Conservation (phyloP, 345 rosid species). For the Eucalyptus erythrocorys region DNA sequence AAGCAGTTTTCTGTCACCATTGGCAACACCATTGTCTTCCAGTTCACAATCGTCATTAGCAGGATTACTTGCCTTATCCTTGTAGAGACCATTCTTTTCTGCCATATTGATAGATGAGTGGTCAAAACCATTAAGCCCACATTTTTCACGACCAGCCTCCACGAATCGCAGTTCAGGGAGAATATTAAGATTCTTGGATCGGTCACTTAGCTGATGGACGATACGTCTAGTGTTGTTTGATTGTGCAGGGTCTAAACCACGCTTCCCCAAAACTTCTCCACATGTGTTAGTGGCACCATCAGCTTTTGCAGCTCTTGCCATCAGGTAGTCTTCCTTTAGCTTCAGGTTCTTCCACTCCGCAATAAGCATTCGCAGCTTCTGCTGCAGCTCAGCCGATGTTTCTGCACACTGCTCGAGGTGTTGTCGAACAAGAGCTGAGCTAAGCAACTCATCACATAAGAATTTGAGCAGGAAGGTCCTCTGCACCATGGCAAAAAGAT, state of each 20-base stretch:
- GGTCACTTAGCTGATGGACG: slow-evolving; percentile 5
- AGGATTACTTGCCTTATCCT: slow-evolving; percentile 1
- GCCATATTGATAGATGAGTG: neutral
- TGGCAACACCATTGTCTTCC: slow-evolving; percentile 9
- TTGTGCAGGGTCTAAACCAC: slow-evolving; percentile 8
- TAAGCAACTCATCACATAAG: slow-evolving; percentile 86
- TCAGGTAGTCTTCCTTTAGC: slow-evolving; percentile 56
- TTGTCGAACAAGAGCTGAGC: slow-evolving; percentile 67
- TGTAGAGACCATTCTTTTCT: slow-evolving; percentile 2
- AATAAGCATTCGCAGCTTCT: slow-evolving; percentile 64
- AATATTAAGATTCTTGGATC: neutral
- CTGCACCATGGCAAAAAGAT: slow-evolving; percentile 30
- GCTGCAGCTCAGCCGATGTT: slow-evolving; percentile 65
- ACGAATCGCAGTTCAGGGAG: slow-evolving; percentile 1
- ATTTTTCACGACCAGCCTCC: neutral
- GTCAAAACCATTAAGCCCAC: neutral
- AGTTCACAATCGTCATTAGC: neutral
- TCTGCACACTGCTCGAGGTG: slow-evolving; percentile 91
- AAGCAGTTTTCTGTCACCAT: slow-evolving; percentile 10
- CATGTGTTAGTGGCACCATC: slow-evolving; percentile 21
- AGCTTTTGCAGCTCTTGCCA: slow-evolving; percentile 42
- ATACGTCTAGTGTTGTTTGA: slow-evolving; percentile 1
- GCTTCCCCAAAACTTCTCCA: slow-evolving; percentile 26
- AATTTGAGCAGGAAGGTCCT: slow-evolving; percentile 69
- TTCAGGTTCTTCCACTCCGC: slow-evolving; percentile 62